phyloP scores from a whole-genome alignment of 129 eudicot species.

The Heracleum sosnowskyi region DNA sequence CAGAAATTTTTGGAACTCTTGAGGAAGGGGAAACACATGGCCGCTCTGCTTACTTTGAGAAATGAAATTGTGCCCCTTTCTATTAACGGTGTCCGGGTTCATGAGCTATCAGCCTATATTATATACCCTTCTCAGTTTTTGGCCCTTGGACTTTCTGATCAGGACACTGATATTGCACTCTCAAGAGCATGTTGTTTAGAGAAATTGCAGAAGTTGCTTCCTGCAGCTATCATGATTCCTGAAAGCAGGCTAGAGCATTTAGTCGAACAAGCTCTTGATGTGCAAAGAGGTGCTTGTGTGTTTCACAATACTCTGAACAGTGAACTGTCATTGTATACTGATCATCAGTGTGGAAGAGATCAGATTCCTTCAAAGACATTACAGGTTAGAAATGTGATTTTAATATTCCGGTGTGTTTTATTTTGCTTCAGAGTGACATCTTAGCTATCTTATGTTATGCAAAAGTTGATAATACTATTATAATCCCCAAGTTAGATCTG shows the following conservation, averaged over 20 bases:
- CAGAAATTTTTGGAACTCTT: slow-evolving; percentile 26
- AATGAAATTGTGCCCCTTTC: slow-evolving; percentile 29
- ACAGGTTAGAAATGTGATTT: slow-evolving; percentile 18
- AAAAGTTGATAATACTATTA: not conserved
- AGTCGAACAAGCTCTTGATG: slow-evolving; percentile 31
- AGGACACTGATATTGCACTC: slow-evolving; percentile 6
- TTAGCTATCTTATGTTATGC: not conserved
- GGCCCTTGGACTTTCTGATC: slow-evolving; percentile 1
- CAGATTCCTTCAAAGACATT: slow-evolving; percentile 28
- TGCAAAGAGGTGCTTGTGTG: slow-evolving; percentile 26
- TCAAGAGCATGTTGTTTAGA: slow-evolving; percentile 18
- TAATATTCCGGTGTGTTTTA: not conserved
- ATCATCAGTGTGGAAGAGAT: slow-evolving; percentile 31
- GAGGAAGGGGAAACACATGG: slow-evolving; percentile 16
- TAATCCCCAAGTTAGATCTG: not conserved
- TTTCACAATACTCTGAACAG: slow-evolving; percentile 29
- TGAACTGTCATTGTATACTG: slow-evolving; percentile 24
- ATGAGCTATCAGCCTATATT: slow-evolving; percentile 25
- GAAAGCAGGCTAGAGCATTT: slow-evolving; percentile 29
- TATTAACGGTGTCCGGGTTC: slow-evolving; percentile 19
- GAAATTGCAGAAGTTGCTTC: slow-evolving; percentile 29
- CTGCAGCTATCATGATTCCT: slow-evolving; percentile 27
- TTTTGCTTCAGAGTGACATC: not conserved
- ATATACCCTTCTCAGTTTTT: slow-evolving; percentile 12
- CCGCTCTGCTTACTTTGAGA: slow-evolving; percentile 24